phyloP scores from a whole-genome alignment of 495 filamentous ascomycete genomes.

The Gamarada debralockiae region DNA sequence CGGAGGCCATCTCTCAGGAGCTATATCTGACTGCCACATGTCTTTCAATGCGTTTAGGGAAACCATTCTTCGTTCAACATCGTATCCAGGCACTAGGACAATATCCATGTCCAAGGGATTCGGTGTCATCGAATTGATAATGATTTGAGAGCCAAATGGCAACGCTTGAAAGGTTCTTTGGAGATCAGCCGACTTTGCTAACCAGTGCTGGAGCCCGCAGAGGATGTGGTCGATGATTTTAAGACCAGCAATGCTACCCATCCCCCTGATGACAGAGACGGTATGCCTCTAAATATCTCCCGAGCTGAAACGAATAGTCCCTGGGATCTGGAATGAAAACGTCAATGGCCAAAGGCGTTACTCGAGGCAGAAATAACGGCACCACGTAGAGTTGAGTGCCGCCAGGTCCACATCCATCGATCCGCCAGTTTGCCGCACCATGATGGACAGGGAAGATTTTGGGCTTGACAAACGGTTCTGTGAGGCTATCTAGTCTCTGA shows the following conservation, averaged over 20 bases:
- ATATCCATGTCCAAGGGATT: constrained; percentile 7
- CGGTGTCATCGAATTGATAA: not conserved
- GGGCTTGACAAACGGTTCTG: too few species aligned
- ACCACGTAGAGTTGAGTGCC: constrained; percentile 33
- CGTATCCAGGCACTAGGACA: constrained; percentile 3
- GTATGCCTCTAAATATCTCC: not conserved
- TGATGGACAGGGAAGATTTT: too few species aligned
- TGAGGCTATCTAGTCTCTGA: too few species aligned
- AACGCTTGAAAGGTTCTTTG: not conserved
- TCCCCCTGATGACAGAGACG: not conserved
- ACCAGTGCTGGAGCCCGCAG: constrained; percentile 6
- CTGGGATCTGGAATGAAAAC: constrained; percentile 9
- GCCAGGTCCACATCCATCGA: constrained; percentile 10
- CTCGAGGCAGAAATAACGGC: constrained; percentile 3
- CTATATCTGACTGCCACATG: not conserved
- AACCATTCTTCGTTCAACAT: constrained; percentile 4
- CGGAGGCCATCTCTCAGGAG: not conserved
- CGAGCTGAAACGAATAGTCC: not conserved
- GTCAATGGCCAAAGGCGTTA: constrained; percentile 13
- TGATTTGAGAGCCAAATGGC: constrained; percentile 15
- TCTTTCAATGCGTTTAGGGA: not conserved
- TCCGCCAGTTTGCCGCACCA: constrained; percentile 16
- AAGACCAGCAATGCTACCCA: not conserved
- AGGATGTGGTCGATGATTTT: constrained; percentile 10
- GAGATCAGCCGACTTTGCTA: not conserved